Conservation (phyloP, 2,329 filamentous ascomycete species). For the Trichoderma asperellum region DNA sequence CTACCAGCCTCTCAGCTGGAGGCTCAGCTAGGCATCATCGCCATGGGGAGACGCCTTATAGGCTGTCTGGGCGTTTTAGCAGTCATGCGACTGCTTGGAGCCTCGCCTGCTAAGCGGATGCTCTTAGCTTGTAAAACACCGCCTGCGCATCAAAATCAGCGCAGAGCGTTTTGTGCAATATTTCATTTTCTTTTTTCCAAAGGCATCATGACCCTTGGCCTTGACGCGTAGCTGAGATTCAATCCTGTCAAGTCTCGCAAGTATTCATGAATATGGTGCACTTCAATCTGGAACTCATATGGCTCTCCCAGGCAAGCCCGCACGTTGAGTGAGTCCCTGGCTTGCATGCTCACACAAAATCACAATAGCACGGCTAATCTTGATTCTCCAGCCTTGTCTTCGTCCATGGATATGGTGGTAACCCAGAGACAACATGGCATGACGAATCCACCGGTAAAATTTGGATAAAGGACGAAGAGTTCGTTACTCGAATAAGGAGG, state of each 20-base stretch:
- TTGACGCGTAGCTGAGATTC: too few species aligned
- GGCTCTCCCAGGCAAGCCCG: slow-evolving; percentile 21
- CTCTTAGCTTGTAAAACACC: slow-evolving; percentile 8
- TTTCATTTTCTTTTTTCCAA: neutral
- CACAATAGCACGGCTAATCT: slow-evolving; percentile 31
- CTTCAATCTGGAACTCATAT: slow-evolving; percentile 26
- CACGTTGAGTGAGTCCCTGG: slow-evolving; percentile 28
- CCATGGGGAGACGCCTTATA: neutral
- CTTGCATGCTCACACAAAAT: neutral
- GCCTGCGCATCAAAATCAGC: neutral
- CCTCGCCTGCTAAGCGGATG: neutral
- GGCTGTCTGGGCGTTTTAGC: neutral
- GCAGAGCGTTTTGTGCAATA: neutral
- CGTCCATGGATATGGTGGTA: slow-evolving; percentile 34
- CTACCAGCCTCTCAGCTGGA: slow-evolving; percentile 19
- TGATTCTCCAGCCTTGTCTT: slow-evolving; percentile 32
- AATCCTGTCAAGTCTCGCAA: neutral
- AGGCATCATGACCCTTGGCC: neutral
- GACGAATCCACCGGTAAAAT: slow-evolving; percentile 34
- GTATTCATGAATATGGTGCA: slow-evolving; percentile 14
- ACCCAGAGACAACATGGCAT: slow-evolving; percentile 33
- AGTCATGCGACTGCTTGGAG: slow-evolving; percentile 22
- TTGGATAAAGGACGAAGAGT: slow-evolving; percentile 36
- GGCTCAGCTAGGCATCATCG: slow-evolving; percentile 24
- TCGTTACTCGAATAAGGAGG: slow-evolving; percentile 30